Evolutionary conservation across 805 yeast genomes (phyloP).

Genomic region (Metschnikowia chrysomelidarum): DNA sequence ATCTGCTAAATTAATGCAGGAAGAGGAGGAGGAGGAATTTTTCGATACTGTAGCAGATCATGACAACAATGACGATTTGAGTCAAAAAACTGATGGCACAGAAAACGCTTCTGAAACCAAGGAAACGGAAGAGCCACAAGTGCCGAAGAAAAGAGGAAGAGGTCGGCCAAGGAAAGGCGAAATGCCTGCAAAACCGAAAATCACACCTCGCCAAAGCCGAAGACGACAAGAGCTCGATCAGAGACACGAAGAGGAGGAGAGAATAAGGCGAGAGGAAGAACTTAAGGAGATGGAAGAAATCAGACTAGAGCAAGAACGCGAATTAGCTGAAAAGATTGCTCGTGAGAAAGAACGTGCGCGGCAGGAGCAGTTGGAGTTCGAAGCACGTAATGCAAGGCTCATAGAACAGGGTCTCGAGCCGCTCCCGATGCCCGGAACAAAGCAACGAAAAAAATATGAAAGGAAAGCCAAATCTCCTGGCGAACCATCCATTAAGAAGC

Average conservation of each 20-base stretch:
- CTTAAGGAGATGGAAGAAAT: constrained; percentile 1
- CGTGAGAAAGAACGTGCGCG: constrained; percentile 2
- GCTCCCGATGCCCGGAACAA: background rate
- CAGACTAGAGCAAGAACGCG: constrained; percentile 1
- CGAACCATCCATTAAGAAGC: no score
- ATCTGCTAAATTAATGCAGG: constrained; percentile 32
- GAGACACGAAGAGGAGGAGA: constrained; percentile 11
- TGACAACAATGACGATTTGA: no score
- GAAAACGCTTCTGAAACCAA: background rate
- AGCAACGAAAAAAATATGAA: no score
- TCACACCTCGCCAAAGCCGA: constrained; percentile 7
- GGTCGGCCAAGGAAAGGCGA: constrained; percentile 17
- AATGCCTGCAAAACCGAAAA: constrained; percentile 8
- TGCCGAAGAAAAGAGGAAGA: constrained; percentile 15
- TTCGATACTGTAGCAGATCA: constrained; percentile 28
- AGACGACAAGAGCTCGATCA: constrained; percentile 9
- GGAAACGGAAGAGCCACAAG: constrained; percentile 3
- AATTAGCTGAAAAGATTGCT: constrained; percentile 1
- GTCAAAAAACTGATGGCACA: background rate
- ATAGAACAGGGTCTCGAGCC: constrained; percentile 11
- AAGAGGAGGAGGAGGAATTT: constrained; percentile 34
- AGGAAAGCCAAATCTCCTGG: no score
- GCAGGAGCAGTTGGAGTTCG: constrained; percentile 1
- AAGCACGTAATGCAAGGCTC: constrained; percentile 6
- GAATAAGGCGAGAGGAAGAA: constrained; percentile 8